A percentile compares a stretch with the other conserved stretches of the same genome.
Conservation (phyloP, 2,329 filamentous ascomycete genomes). For the Volutella citrinella region DNA sequence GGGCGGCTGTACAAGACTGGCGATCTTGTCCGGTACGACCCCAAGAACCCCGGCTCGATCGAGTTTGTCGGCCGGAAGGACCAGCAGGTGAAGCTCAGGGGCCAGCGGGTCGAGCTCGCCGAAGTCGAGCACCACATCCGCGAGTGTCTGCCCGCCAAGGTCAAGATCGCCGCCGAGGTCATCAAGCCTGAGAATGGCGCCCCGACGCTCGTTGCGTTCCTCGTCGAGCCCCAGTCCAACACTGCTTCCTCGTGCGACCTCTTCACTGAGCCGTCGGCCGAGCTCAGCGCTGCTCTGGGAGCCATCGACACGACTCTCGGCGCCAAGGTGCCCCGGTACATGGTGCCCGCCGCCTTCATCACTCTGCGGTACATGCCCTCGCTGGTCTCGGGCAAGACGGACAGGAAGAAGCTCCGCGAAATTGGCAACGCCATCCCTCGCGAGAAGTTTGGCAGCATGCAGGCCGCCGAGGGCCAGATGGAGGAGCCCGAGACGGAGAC, state of each 20-base stretch:
- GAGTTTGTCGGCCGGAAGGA: constrained; percentile 62
- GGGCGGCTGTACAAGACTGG: constrained; percentile 58
- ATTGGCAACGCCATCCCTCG: constrained; percentile 40
- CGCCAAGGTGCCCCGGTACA: constrained; percentile 40
- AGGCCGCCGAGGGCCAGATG: constrained; percentile 12
- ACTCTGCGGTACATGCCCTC: constrained; percentile 44
- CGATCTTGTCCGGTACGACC: constrained; percentile 54
- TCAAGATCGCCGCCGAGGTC: constrained; percentile 46
- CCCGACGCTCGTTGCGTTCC: constrained; percentile 23
- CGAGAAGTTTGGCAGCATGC: constrained; percentile 35
- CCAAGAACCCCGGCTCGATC: constrained; percentile 51
- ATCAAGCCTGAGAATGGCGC: constrained; percentile 38
- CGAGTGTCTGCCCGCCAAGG: constrained; percentile 35
- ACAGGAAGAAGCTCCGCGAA: constrained; percentile 46
- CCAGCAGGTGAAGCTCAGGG: constrained; percentile 65
- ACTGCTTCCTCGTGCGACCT: constrained; percentile 6
- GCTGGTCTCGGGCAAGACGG: constrained; percentile 47
- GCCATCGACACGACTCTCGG: constrained; percentile 31
- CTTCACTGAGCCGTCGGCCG: constrained; percentile 29
- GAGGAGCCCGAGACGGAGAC: constrained; percentile 35
- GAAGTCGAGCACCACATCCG: constrained; percentile 51
- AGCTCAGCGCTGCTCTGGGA: constrained; percentile 28
- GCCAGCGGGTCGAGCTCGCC: constrained; percentile 61
- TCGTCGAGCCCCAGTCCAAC: constrained; percentile 18
- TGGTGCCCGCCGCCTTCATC: constrained; percentile 47